phyloP scores from a whole-genome alignment of 2,329 filamentous ascomycete genomes.

The Fusarium brachygibbosum region DNA sequence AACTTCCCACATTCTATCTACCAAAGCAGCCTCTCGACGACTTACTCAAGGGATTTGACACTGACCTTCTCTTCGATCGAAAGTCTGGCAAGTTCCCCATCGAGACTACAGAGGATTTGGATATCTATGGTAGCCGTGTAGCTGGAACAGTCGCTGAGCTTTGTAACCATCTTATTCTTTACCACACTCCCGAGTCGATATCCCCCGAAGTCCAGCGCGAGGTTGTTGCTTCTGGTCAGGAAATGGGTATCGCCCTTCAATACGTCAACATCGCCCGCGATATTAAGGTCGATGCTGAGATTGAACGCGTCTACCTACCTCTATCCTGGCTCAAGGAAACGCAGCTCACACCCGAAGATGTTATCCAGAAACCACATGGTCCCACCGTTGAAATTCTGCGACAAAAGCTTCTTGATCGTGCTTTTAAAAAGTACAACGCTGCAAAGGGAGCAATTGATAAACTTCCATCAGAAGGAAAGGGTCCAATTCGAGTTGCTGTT shows the following conservation, averaged over 20 bases:
- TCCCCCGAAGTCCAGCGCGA: conserved; percentile 1
- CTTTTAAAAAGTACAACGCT: conserved; percentile 70
- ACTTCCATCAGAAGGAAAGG: conserved; percentile 71
- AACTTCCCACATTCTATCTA: conserved; percentile 70
- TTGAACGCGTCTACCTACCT: conserved; percentile 78
- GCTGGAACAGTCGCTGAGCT: conserved; percentile 80
- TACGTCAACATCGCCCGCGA: conserved; percentile 84
- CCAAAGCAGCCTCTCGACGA: conserved; percentile 71
- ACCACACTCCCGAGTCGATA: conserved; percentile 59
- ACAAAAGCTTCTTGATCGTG: conserved; percentile 67
- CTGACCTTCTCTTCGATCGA: conserved; percentile 70
- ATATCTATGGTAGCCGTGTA: conserved; percentile 74
- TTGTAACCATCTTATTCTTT: conserved; percentile 75
- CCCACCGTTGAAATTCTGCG: conserved; percentile 62
- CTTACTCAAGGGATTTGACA: conserved; percentile 76
- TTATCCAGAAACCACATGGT: conserved; percentile 62
- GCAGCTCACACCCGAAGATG: conserved; percentile 65
- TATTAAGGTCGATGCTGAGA: conserved; percentile 74
- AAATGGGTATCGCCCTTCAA: conserved; percentile 81
- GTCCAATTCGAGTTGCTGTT: conserved; percentile 76
- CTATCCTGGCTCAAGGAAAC: conserved; percentile 72
- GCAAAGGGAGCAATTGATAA: conserved; percentile 70
- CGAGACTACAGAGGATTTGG: conserved; percentile 67
- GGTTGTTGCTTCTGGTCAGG: conserved; percentile 68
- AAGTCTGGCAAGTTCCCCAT: conserved; percentile 65